Conservation (phyloP, 495 filamentous ascomycete species). For the Aspergillus egyptiacus region DNA sequence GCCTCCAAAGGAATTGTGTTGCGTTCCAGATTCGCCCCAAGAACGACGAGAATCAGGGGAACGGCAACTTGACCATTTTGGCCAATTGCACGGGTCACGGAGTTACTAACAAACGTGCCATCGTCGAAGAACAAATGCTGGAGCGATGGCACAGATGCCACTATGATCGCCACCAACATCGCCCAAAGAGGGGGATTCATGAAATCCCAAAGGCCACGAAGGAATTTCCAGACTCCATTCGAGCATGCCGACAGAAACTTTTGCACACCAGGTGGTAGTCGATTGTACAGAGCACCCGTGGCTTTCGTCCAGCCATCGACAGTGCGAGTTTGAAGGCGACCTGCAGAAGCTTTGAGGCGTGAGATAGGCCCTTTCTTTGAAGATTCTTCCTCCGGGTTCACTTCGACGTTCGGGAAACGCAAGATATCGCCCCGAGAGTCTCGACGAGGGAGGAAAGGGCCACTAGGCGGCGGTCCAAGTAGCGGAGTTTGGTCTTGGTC, state of each 20-base stretch:
- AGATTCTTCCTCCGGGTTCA: slow-evolving; percentile 18
- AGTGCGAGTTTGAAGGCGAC: slow-evolving; percentile 15
- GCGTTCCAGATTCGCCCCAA: slow-evolving; percentile 83
- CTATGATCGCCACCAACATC: slow-evolving; percentile 81
- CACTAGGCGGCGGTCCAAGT: slow-evolving; percentile 31
- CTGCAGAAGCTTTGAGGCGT: slow-evolving; percentile 21
- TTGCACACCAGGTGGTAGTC: slow-evolving; percentile 57
- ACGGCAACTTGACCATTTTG: slow-evolving; percentile 89
- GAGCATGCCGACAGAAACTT: slow-evolving; percentile 41
- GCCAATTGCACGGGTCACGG: slow-evolving; percentile 77
- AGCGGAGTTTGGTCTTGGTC: slow-evolving; percentile 22
- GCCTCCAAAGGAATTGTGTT: slow-evolving; percentile 61
- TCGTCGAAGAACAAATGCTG: slow-evolving; percentile 82
- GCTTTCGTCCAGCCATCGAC: slow-evolving; percentile 22
- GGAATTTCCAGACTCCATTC: slow-evolving; percentile 44
- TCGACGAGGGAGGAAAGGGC: slow-evolving; percentile 38
- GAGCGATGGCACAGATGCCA: slow-evolving; percentile 81
- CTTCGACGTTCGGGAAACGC: slow-evolving; percentile 40
- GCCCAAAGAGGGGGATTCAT: slow-evolving; percentile 99
- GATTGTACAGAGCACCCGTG: slow-evolving; percentile 26
- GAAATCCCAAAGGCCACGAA: slow-evolving; percentile 71
- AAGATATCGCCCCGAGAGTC: slow-evolving; percentile 36
- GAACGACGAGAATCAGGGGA: slow-evolving; percentile 90
- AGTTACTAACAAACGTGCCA: slow-evolving; percentile 88
- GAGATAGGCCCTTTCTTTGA: slow-evolving; percentile 20